phyloP scores from a whole-genome alignment of 352 stramenopile genomes.

The Peronospora belbahrii region DNA sequence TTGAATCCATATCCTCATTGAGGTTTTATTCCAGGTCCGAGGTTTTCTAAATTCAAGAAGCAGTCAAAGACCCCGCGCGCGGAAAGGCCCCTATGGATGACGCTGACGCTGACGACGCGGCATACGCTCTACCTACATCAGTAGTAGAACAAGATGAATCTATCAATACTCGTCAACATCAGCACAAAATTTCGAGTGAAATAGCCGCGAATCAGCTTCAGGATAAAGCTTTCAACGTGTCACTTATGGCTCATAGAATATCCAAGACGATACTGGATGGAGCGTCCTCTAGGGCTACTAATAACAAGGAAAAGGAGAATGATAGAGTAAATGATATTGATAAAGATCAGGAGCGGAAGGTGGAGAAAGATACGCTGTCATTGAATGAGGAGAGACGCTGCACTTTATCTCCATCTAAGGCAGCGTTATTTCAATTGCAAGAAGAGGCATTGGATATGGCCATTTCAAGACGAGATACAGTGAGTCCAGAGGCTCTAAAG shows the following conservation, averaged over 20 bases:
- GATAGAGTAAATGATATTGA: not conserved
- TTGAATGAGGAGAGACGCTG: not conserved
- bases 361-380: constrained; percentile 8
- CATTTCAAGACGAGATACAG: constrained; percentile 28
- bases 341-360: constrained; percentile 2
- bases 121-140: constrained; percentile 33
- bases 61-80: not conserved
- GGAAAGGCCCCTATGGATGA: constrained; percentile 1
- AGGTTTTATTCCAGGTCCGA: not conserved
- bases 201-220: not conserved
- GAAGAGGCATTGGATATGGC: constrained; percentile 12
- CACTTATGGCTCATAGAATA: not conserved
- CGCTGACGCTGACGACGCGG: constrained; percentile 11
- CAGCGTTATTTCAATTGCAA: constrained; percentile 29
- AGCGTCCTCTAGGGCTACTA: not conserved
- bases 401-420: constrained; percentile 47
- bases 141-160: constrained; percentile 27
- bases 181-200: constrained; percentile 54
- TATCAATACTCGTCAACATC: constrained; percentile 48
- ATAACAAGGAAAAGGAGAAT: not conserved
- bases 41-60: constrained; percentile 2
- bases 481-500: constrained; percentile 29
- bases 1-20: not conserved
- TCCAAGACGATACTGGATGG: not conserved
- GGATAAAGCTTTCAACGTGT: not conserved